phyloP scores from a whole-genome alignment of 208 protist species.

The Entamoeba invadens region DNA sequence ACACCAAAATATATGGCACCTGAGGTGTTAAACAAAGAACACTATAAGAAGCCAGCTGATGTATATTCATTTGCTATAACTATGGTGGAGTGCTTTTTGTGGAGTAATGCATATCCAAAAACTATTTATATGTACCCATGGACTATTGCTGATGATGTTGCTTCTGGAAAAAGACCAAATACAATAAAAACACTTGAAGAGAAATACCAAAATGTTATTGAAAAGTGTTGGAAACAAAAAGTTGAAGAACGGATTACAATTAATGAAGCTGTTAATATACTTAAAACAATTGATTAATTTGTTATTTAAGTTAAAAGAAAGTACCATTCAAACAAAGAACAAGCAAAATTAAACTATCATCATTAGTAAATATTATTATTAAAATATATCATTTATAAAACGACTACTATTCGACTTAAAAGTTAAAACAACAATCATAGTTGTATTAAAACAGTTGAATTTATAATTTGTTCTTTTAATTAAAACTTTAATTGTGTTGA shows the following conservation, averaged over 20 bases:
- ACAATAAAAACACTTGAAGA: neutral
- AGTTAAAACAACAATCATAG: no score
- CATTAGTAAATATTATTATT: no score
- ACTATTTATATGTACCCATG: neutral
- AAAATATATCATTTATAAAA: no score
- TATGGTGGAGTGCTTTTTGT: conserved; percentile 34
- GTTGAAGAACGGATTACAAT: neutral
- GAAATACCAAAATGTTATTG: neutral
- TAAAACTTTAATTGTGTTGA: no score
- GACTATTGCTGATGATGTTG: neutral
- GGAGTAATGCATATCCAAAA: neutral
- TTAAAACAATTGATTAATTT: no score
- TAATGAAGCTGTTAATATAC: neutral
- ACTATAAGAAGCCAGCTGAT: conserved; percentile 37
- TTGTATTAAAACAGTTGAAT: no score
- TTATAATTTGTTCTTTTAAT: no score
- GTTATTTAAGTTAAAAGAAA: no score
- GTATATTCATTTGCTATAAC: conserved; percentile 47
- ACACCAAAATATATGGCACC: conserved; percentile 36
- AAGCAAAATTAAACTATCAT: no score
- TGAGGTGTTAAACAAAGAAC: conserved; percentile 28
- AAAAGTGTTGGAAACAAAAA: neutral
- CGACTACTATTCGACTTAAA: no score
- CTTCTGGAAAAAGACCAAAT: neutral
- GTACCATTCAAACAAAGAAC: no score